Conservation (phyloP, 495 filamentous ascomycete species). For the Viridothelium virens region DNA sequence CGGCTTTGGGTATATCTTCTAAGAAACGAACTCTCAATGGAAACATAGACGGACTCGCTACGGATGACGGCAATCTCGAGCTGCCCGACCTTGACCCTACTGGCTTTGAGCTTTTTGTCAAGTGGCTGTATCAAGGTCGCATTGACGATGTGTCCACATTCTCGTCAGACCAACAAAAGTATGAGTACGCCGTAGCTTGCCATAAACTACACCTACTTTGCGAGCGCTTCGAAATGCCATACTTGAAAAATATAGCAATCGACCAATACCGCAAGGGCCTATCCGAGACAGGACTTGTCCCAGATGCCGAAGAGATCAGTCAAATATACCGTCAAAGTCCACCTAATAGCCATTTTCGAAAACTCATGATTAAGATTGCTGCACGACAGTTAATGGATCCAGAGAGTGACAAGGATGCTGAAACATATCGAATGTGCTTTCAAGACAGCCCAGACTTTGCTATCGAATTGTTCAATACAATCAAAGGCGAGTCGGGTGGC, state of each 20-base stretch:
- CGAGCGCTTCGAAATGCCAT: constrained; percentile 40
- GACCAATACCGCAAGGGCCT: constrained; percentile 43
- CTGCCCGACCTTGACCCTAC: constrained; percentile 38
- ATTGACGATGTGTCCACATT: constrained; percentile 40
- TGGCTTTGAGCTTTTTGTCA: constrained; percentile 45
- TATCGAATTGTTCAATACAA: constrained; percentile 43
- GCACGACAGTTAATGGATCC: constrained; percentile 48
- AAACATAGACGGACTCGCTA: constrained; percentile 1
- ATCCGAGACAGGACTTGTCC: constrained; percentile 38
- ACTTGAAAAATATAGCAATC: constrained; percentile 44
- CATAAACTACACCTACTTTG: constrained; percentile 45
- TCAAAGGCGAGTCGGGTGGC: constrained; percentile 38
- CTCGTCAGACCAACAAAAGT: constrained; percentile 37
- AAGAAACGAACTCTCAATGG: constrained; percentile 5
- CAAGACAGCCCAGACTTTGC: constrained; percentile 42
- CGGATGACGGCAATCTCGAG: constrained; percentile 30
- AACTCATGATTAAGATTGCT: constrained; percentile 42
- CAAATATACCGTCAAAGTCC: constrained; percentile 40
- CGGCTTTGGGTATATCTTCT: constrained; percentile 9
- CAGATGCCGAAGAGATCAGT: constrained; percentile 44
- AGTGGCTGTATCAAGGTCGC: constrained; percentile 46
- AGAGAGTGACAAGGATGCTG: constrained; percentile 38
- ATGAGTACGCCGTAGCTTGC: constrained; percentile 43
- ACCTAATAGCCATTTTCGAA: constrained; percentile 36
- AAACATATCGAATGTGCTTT: constrained; percentile 39